Base-by-base conservation (phyloP, 345 rosid genomes). In the Populus pruinosa region DNA sequence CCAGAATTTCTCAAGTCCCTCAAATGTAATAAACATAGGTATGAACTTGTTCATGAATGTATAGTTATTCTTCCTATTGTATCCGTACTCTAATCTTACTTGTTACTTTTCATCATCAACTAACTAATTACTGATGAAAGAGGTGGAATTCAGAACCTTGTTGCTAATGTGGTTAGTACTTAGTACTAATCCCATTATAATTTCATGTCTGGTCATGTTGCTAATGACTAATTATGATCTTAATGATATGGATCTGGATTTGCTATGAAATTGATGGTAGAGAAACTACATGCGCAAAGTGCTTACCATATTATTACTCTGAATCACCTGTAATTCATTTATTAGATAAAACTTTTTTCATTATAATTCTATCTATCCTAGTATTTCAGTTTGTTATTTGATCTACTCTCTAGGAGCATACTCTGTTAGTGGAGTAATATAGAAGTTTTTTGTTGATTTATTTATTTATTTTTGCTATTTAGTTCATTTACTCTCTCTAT, bases 1-100 rank as follows among this genome's bases (percentile, higher is more conserved):
- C 93, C 92, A 3, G 96, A 92, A 64, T 83, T 91, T 73, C 89
- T 94, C 79, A 87, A 80, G 72, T 92, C 91, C 68, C 86, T 78
- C 63, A 75, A 82, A 47, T 90, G 97, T 70, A 74, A 77, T 85
- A 81, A 89, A 14, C 96, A 92, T 87, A 82, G 82, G 84, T 82
- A 62, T 36, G 72, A 36, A 27, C 13, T 44, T 36, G 69, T 23
- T 49, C 18, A 23, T 10, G 33, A 43, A 9, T n/a, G 10, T 9
- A 0, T 35, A 69, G 16, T 56, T 41, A 18, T 36, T 62, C 44
- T 72, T 25, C 77, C 77, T 71, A 2, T 3, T 47, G 12, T 6
- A 14, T 35, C 4, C 6, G 23, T 33, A 33, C 18, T 50, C 5
- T n/a, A 8, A 23, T 27, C 20, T 39, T 23, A 29, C 17, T 18